Evolutionary conservation across 2,329 filamentous ascomycete genomes (phyloP).

Genomic region (Sclerotinia nivalis): DNA sequence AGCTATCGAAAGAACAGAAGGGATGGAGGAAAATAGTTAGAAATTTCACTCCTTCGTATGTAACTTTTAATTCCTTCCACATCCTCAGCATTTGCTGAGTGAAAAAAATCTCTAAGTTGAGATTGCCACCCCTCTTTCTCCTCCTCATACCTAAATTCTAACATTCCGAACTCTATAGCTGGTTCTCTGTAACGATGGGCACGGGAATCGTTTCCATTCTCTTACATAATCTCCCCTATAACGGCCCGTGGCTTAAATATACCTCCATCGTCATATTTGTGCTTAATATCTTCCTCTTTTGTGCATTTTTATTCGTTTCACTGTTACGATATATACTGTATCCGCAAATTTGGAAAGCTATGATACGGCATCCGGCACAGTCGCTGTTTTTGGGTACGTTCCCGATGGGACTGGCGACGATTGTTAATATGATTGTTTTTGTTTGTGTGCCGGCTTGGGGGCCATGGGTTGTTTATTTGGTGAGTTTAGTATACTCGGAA

Average conservation of each 20-base stretch:
- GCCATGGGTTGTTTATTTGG: slow-evolving; percentile 52
- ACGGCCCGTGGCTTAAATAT: slow-evolving; percentile 57
- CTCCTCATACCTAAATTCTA: background rate
- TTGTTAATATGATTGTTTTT: slow-evolving; percentile 64
- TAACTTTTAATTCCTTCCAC: slow-evolving; percentile 20
- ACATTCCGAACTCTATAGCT: slow-evolving; percentile 42
- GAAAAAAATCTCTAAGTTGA: background rate
- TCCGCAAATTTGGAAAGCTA: slow-evolving; percentile 63
- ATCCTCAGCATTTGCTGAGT: background rate
- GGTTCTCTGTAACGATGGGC: slow-evolving; percentile 65
- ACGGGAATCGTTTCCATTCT: slow-evolving; percentile 67
- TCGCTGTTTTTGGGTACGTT: slow-evolving; percentile 68
- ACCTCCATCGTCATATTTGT: slow-evolving; percentile 61
- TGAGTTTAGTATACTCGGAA: slow-evolving; percentile 29
- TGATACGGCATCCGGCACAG: slow-evolving; percentile 67
- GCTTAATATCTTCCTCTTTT: slow-evolving; percentile 60
- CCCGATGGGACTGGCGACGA: slow-evolving; percentile 68
- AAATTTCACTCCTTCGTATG: slow-evolving; percentile 58
- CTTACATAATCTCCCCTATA: slow-evolving; percentile 62
- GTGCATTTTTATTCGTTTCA: slow-evolving; percentile 54
- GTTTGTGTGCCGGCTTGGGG: slow-evolving; percentile 63
- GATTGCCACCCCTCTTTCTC: background rate
- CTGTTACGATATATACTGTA: slow-evolving; percentile 63
- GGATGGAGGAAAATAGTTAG: slow-evolving; percentile 46
- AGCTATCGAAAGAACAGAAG: slow-evolving; percentile 10